Evolutionary conservation across 805 yeast genomes (phyloP).

Genomic region (Teunomyces tritomae): DNA sequence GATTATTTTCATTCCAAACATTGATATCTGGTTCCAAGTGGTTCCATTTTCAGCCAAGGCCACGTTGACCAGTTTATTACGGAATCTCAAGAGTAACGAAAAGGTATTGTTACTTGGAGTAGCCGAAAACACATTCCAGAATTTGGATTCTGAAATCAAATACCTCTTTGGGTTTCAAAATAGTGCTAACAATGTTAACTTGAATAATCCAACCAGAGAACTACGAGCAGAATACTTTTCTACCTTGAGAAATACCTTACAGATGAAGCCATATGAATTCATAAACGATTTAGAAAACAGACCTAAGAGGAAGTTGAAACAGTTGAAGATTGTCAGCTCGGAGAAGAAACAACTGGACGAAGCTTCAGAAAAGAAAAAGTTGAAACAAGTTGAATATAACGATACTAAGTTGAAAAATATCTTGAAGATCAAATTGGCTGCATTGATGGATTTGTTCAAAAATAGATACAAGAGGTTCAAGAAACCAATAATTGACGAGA

Average conservation of each 20-base stretch:
- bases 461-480: constrained; percentile 83
- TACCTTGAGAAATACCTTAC: constrained; percentile 50
- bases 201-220: constrained; percentile 39
- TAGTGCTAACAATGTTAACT: constrained; percentile 43
- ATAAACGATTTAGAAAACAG: constrained; percentile 58
- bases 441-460: constrained; percentile 86
- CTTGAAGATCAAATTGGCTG: constrained; percentile 80
- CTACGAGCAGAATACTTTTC: constrained; percentile 60
- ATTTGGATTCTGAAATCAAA: constrained; percentile 46
- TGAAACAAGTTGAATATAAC: constrained; percentile 52
- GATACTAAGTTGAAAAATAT: constrained; percentile 85
- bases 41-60: constrained; percentile 69
- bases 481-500: constrained; percentile 86
- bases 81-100: constrained; percentile 69
- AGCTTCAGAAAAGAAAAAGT: constrained; percentile 38
- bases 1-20: constrained; percentile 76
- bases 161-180: constrained; percentile 57
- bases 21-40: constrained; percentile 72
- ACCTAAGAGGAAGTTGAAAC: constrained; percentile 47
- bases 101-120: constrained; percentile 72
- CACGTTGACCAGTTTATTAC: constrained; percentile 66
- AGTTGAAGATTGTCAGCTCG: constrained; percentile 37
- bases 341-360: constrained; percentile 19
- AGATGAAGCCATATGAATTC: constrained; percentile 69
- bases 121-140: constrained; percentile 47